Conservation (phyloP, 768 basidiomycete genomes). For the Mrakia blollopis region DNA sequence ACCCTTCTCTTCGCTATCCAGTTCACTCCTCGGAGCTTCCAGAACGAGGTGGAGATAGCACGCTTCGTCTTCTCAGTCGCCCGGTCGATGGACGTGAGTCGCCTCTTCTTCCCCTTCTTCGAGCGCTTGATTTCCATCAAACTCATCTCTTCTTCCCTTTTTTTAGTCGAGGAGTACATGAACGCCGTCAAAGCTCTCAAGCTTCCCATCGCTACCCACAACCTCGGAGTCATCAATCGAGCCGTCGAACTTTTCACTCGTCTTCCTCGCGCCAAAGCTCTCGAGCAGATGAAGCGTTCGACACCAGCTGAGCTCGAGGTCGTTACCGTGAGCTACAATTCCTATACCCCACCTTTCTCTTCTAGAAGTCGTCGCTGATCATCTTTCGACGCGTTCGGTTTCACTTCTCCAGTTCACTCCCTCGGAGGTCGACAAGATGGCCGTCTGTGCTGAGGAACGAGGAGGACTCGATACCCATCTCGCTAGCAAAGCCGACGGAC, state of each 20-base stretch:
- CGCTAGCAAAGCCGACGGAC: conserved; percentile 13
- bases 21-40: conserved; percentile 10
- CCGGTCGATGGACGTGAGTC: conserved; percentile 5
- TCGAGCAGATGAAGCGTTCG: conserved; percentile 10
- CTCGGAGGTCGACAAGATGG: conserved; percentile 1
- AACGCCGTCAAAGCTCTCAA: conserved; percentile 6
- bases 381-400: neutral
- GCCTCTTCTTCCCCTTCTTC: neutral
- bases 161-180: conserved; percentile 14
- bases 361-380: neutral
- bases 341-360: too few species aligned
- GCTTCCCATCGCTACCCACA: neutral
- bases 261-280: conserved; percentile 7
- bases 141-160: neutral
- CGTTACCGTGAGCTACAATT: conserved; percentile 1
- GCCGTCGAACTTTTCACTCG: conserved; percentile 20
- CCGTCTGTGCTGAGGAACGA: conserved; percentile 18
- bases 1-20: neutral
- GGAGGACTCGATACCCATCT: conserved; percentile 27
- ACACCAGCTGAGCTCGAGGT: conserved; percentile 16
- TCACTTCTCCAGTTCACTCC: neutral
- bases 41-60: conserved; percentile 14
- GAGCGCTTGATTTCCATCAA: too few species aligned
- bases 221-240: conserved; percentile 11
- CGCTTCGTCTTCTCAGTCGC: neutral